These are phyloP conservation scores for Linnemannia hyalina DNA, from an alignment of 192 early-diverging fungal genomes.

Conservation along the genomic window DNA sequence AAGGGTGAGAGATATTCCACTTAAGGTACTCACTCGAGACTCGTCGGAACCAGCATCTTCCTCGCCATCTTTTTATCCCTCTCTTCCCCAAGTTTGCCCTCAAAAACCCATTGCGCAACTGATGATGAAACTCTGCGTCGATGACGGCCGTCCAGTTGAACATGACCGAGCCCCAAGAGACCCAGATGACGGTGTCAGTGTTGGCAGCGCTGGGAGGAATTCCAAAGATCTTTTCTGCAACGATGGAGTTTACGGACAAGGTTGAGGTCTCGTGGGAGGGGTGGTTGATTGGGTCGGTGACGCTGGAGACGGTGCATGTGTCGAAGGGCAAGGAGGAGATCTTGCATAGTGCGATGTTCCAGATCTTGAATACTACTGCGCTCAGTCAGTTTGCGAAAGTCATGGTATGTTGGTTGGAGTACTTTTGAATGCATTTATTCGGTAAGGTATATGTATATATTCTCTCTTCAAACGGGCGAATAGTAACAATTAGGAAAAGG, in stretches of 20 bases:
- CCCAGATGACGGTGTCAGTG: slow-evolving; percentile 7
- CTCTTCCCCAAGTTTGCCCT: slow-evolving; percentile 55
- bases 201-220: background rate
- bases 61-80: slow-evolving; percentile 60
- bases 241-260: slow-evolving; percentile 26
- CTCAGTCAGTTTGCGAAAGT: slow-evolving; percentile 28
- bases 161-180: slow-evolving; percentile 18
- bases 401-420: slow-evolving; percentile 31
- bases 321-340: slow-evolving; percentile 36
- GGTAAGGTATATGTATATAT: background rate
- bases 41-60: slow-evolving; percentile 50
- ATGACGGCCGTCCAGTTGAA: slow-evolving; percentile 18
- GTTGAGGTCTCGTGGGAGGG: slow-evolving; percentile 30
- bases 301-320: slow-evolving; percentile 29
- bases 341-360: slow-evolving; percentile 16
- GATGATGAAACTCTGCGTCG: slow-evolving; percentile 20
- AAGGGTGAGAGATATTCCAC: too few species aligned
- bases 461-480: too few species aligned
- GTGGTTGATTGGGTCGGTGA: slow-evolving; percentile 33
- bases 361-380: slow-evolving; percentile 15
- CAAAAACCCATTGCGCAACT: slow-evolving; percentile 29
- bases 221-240: slow-evolving; percentile 11
- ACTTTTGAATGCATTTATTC: background rate
- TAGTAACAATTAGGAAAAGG: background rate
- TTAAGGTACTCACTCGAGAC: too few species aligned